A percentile compares a stretch with the other conserved stretches of the same genome.
These are phyloP conservation scores for Penicillium waksmanii DNA, from an alignment of 495 filamentous ascomycete genomes.

Conservation along the genomic window DNA sequence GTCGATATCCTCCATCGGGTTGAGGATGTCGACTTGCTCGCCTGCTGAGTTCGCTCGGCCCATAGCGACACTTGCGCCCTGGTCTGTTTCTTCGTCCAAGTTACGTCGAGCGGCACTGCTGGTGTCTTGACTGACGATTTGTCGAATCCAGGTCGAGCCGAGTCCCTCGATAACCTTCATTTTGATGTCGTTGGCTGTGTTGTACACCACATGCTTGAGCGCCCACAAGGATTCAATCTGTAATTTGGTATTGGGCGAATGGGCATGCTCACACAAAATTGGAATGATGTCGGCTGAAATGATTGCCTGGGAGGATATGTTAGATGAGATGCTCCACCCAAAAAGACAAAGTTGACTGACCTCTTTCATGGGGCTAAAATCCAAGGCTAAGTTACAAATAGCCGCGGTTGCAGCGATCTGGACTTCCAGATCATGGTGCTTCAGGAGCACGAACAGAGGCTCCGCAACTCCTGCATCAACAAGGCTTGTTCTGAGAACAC, in stretches of 20 bases:
- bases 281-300: constrained; percentile 75
- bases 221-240: constrained; percentile 88
- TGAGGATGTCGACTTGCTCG: constrained; percentile 67
- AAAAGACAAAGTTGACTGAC: constrained; percentile 49
- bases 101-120: constrained; percentile 37
- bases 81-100: constrained; percentile 45
- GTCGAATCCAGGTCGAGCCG: constrained; percentile 76
- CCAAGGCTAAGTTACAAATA: constrained; percentile 79
- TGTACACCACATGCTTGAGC: constrained; percentile 81
- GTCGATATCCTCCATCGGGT: constrained; percentile 56
- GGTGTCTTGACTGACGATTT: constrained; percentile 62
- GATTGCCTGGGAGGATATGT: constrained; percentile 58
- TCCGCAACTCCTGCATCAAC: constrained; percentile 82
- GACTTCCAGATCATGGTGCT: constrained; percentile 76
- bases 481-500: constrained; percentile 78
- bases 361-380: constrained; percentile 88
- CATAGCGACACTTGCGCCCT: constrained; percentile 50
- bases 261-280: constrained; percentile 81
- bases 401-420: constrained; percentile 82
- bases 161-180: constrained; percentile 76
- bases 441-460: constrained; percentile 77
- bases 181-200: constrained; percentile 69
- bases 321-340: constrained; percentile 13
- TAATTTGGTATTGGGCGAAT: constrained; percentile 70
- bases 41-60: constrained; percentile 67